Base-by-base conservation (phyloP, 106 monocot genomes). In the Dioscorea zingiberensis region DNA sequence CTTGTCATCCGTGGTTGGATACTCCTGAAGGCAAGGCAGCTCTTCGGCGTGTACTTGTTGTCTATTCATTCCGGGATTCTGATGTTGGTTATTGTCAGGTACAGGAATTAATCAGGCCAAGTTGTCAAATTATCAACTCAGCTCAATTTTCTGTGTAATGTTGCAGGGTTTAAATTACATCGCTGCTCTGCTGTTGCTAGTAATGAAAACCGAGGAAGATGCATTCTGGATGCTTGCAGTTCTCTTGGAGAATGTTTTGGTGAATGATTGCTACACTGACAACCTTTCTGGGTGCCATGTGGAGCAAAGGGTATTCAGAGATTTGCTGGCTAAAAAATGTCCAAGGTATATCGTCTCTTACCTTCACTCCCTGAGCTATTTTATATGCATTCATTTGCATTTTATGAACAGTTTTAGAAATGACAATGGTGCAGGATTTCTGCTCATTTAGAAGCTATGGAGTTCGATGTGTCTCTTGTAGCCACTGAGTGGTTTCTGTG, bases 151-250 rank as follows among this genome's bases (percentile, higher is more conserved):
- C 47, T 48, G 26, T 29, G 15, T 70, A 16, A 47, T 64, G 44
- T 72, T 76, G 15, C 75, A 98, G 97, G 97, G 97, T 54, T 58
- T 98, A 55, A 98, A 98, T 71, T 98, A 98, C 75, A 92, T 98
- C 24, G 97, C 97, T 21, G 97, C 92, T 12, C 26, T 98, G 38
- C 69, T 98, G n/a, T 58, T 98, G 55, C 70, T 98, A 55, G 97
- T 98, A 59, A 92, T 98, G 97, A 84, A 77, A 65, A 83, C 85
- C 25, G 97, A 98, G 49, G 97, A 98, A 70, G 97, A 98, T 69
- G 97, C 97, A 55, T 98, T 98, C 72, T 98, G 97, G 97, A 88
- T 98, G 92, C 88, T 98, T 56, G 81, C 97, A 51, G 88, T 92
- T 14, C 86, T 98, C 25, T 71, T 98, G 27, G 97, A 98, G 82